Evolutionary conservation across 2,329 filamentous ascomycete species (phyloP).

Genomic region (Colletotrichum orchidophilum): DNA sequence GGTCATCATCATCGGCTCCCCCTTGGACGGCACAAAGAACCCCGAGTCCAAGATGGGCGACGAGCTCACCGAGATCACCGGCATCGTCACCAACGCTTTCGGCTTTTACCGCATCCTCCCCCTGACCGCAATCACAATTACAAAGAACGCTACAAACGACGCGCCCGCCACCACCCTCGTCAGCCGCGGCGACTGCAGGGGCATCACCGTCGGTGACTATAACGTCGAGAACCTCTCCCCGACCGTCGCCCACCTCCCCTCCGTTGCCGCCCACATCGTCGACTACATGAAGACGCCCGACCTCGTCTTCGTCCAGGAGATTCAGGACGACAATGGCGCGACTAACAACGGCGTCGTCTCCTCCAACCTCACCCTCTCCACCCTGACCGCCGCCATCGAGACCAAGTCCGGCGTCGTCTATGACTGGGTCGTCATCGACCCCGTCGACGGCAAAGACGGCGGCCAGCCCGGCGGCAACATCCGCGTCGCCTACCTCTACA

Average conservation of each 20-base stretch:
- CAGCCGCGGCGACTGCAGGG: slow-evolving; percentile 65
- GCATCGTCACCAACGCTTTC: slow-evolving; percentile 72
- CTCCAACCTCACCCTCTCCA: slow-evolving; percentile 67
- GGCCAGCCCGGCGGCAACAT: slow-evolving; percentile 78
- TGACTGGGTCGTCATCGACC: slow-evolving; percentile 67
- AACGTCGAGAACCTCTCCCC: slow-evolving; percentile 76
- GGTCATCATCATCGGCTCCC: slow-evolving; percentile 70
- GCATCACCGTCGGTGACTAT: slow-evolving; percentile 72
- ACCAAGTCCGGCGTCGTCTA: slow-evolving; percentile 60
- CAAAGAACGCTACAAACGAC: slow-evolving; percentile 54
- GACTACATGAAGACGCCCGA: slow-evolving; percentile 70
- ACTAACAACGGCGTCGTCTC: slow-evolving; percentile 66
- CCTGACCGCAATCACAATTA: slow-evolving; percentile 62
- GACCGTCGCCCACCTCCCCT: slow-evolving; percentile 61
- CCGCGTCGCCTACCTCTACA: slow-evolving; percentile 75
- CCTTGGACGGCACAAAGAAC: slow-evolving; percentile 72
- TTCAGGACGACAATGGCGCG: slow-evolving; percentile 73
- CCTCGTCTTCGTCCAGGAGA: slow-evolving; percentile 74
- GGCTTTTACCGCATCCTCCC: slow-evolving; percentile 77
- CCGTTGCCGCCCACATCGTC: slow-evolving; percentile 72
- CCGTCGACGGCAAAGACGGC: slow-evolving; percentile 69
- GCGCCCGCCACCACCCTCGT: slow-evolving; percentile 61
- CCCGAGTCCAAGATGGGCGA: slow-evolving; percentile 73
- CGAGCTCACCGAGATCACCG: slow-evolving; percentile 71
- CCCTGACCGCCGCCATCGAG: slow-evolving; percentile 63